Base-by-base conservation (phyloP, 805 yeast genomes). In the Komagataella pastoris region DNA sequence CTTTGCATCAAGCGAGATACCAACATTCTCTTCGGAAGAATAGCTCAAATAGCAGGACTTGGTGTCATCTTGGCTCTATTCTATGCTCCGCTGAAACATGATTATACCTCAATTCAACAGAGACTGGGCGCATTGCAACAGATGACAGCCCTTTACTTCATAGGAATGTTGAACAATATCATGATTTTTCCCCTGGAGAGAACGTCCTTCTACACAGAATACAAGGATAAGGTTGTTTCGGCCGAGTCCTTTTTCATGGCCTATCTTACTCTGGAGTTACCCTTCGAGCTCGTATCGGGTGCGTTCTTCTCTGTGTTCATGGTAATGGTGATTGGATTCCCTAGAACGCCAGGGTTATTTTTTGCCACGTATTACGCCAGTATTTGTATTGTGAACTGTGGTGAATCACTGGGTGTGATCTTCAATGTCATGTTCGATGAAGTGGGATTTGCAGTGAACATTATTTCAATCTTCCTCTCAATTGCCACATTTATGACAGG, bases 401-500 rank as follows among this genome's bases (percentile, higher is more conserved):
- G 96, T 43, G 96, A 88, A 62, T 82, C 91, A 6, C 69, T 88
- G 36, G 97, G 96, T 0, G 85, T 88, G 6, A 73, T 85, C 49
- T 84, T 88, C 53, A 87, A 86, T 59, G 81, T 90, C 3, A 57
- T 84, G 0, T 82, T 88, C 59, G 67, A 71, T 49, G 88, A 88
- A 58, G 76, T 88, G 36, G 96, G 96, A 0, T 78, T 88, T 59
- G 95, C 93, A 0, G 81, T 86, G 17, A 86, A 85, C 61, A 66
- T 85, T 3, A 79, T 88, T 43, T 77, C 90, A 0, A 74, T 80
- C 7, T 62, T 85, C 24, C 67, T 85, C 50, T 78, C 88, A 2
- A 67, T 87, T 49, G 93, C 91, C 5, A 78, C 85, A 4, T 79
- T 85, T 57, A 85, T 88, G 93, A 85, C 88, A 1, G 97, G 96